phyloP scores from a whole-genome alignment of 345 rosid genomes.

The Populus ilicifolia region DNA sequence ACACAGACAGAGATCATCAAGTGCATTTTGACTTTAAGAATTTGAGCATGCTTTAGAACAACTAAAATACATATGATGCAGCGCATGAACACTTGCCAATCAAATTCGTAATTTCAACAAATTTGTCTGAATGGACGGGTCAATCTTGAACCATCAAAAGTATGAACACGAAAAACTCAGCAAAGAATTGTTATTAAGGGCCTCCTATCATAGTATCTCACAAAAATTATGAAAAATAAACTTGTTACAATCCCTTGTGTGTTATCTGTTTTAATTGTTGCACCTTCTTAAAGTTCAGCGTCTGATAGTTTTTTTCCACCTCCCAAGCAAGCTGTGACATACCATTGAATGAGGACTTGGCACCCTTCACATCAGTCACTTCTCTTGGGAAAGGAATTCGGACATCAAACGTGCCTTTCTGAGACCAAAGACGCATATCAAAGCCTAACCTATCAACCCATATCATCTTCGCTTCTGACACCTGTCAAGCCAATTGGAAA shows the following conservation, averaged over 20 bases:
- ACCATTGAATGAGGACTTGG: slow-evolving; percentile 81
- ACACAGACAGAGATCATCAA: neutral
- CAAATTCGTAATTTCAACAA: neutral
- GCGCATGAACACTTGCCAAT: no score
- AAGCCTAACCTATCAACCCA: slow-evolving; percentile 91
- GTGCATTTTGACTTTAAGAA: neutral
- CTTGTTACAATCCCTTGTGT: slow-evolving; percentile 17
- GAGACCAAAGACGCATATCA: slow-evolving; percentile 60
- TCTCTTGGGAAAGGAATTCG: slow-evolving; percentile 86
- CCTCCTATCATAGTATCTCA: neutral
- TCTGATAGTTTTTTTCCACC: slow-evolving; percentile 65
- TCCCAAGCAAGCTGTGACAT: slow-evolving; percentile 98
- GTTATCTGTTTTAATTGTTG: slow-evolving; percentile 57
- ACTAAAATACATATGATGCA: neutral
- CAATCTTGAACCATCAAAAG: neutral
- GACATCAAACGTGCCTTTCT: slow-evolving; percentile 51
- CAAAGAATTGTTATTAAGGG: neutral
- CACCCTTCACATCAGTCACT: slow-evolving; percentile 81
- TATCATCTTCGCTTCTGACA: slow-evolving; percentile 71
- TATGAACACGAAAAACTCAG: neutral
- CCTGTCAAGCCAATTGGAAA: slow-evolving; percentile 38
- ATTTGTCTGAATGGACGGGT: neutral
- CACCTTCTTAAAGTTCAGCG: slow-evolving; percentile 56
- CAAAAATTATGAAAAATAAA: neutral
- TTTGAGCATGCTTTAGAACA: neutral